These are phyloP conservation scores for Exidia glandulosa DNA, from an alignment of 768 basidiomycete species.

Conservation along the genomic window DNA sequence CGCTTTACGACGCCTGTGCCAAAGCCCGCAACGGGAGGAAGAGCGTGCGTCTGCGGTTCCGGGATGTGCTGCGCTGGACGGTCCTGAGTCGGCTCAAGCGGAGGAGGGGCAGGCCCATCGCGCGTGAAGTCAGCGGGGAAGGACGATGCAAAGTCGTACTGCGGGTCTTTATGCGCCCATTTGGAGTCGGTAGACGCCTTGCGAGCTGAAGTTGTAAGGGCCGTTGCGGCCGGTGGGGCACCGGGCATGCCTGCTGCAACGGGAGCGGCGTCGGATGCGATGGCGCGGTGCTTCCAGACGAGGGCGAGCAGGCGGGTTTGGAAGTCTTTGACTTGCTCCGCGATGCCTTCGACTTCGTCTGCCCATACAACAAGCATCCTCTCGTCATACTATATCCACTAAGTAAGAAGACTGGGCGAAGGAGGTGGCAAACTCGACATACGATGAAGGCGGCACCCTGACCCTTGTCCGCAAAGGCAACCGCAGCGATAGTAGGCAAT, in stretches of 20 bases:
- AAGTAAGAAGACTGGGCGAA: neutral
- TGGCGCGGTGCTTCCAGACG: neutral
- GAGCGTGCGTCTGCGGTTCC: too few relatives aligned
- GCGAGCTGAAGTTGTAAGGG: too few relatives aligned
- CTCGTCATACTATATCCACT: neutral
- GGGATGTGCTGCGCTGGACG: too few relatives aligned
- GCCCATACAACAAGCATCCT: slow-evolving; percentile 4
- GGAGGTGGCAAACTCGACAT: neutral
- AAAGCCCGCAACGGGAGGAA: too few relatives aligned
- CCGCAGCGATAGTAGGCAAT: neutral
- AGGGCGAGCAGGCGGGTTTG: slow-evolving; percentile 58
- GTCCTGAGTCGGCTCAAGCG: too few relatives aligned
- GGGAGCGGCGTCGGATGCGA: neutral
- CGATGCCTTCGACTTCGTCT: slow-evolving; percentile 2
- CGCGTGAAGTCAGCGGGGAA: neutral
- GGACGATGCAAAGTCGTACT: neutral
- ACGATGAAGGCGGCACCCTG: slow-evolving; percentile 5
- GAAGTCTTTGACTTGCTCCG: slow-evolving; percentile 34
- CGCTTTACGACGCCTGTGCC: too few relatives aligned
- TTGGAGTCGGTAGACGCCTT: neutral
- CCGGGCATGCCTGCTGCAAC: neutral
- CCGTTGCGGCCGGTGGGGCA: too few relatives aligned
- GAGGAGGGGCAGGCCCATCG: neutral
- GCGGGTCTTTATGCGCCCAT: neutral
- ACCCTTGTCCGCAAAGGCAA: slow-evolving; percentile 2